phyloP scores from a whole-genome alignment of 2,329 filamentous ascomycete genomes.

The Ceratocystis papillata region DNA sequence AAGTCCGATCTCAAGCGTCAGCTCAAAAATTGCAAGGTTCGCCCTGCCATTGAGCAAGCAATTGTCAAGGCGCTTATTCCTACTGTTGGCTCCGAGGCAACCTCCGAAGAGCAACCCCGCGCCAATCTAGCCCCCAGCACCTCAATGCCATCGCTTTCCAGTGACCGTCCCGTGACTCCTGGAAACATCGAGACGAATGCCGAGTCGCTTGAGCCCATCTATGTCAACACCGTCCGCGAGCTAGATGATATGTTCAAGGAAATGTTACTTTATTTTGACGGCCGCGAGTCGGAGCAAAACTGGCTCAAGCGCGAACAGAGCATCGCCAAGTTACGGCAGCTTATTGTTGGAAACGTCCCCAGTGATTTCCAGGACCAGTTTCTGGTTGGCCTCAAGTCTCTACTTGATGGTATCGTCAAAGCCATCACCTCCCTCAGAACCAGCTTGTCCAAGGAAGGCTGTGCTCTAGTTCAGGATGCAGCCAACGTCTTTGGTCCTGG shows the following conservation, averaged over 20 bases:
- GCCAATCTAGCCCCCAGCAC: slow-evolving; percentile 36
- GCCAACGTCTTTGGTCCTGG: slow-evolving; percentile 63
- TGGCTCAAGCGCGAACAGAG: slow-evolving; percentile 81
- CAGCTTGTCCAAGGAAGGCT: slow-evolving; percentile 79
- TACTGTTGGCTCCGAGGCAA: slow-evolving; percentile 34
- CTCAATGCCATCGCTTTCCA: slow-evolving; percentile 33
- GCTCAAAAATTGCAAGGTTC: slow-evolving; percentile 70
- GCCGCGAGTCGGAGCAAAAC: slow-evolving; percentile 80
- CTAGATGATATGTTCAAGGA: slow-evolving; percentile 77
- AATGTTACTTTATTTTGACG: slow-evolving; percentile 75
- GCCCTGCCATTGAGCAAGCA: slow-evolving; percentile 71
- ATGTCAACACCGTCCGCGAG: slow-evolving; percentile 74
- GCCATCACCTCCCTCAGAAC: slow-evolving; percentile 73
- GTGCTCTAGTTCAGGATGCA: slow-evolving; percentile 72
- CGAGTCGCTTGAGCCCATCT: slow-evolving; percentile 66
- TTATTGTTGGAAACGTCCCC: slow-evolving; percentile 74
- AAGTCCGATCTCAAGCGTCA: slow-evolving; percentile 85
- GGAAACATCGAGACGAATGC: slow-evolving; percentile 49
- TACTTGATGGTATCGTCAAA: slow-evolving; percentile 84
- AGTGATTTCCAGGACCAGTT: slow-evolving; percentile 65
- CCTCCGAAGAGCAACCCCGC: slow-evolving; percentile 31
- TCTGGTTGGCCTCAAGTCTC: slow-evolving; percentile 55
- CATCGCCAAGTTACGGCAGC: slow-evolving; percentile 60
- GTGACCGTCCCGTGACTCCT: slow-evolving; percentile 49
- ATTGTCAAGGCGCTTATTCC: slow-evolving; percentile 66